A percentile compares a stretch with the other conserved stretches of the same genome.
Evolutionary conservation across 805 yeast species (phyloP).

Genomic region (Yamadazyma endophytica): DNA sequence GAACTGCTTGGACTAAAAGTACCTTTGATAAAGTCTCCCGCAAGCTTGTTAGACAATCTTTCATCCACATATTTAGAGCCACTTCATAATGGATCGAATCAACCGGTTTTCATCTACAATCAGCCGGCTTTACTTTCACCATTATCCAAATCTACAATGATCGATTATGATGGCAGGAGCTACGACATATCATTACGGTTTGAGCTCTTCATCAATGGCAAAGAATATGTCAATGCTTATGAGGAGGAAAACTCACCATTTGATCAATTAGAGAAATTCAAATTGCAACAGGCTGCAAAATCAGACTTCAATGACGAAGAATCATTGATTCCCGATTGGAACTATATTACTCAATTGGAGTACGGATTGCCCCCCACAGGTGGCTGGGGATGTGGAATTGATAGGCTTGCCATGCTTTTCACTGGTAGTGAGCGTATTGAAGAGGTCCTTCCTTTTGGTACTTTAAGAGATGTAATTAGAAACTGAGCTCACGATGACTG

Average conservation of each 20-base stretch:
- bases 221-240: constrained; percentile 87
- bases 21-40: constrained; percentile 44
- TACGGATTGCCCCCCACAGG: constrained; percentile 98
- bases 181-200: constrained; percentile 63
- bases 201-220: constrained; percentile 76
- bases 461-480: constrained; percentile 60
- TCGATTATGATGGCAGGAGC: constrained; percentile 21
- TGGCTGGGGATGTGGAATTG: constrained; percentile 97
- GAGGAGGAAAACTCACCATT: constrained; percentile 94
- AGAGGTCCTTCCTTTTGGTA: constrained; percentile 72
- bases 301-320: constrained; percentile 54
- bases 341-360: constrained; percentile 73
- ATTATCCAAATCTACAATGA: constrained; percentile 62
- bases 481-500: too few relatives aligned
- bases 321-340: constrained; percentile 64
- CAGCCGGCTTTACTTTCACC: constrained; percentile 89
- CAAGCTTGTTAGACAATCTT: constrained; percentile 61
- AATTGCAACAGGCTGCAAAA: constrained; percentile 49
- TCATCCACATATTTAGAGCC: constrained; percentile 65
- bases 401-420: constrained; percentile 78
- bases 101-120: constrained; percentile 73
- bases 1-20: constrained; percentile 27
- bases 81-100: constrained; percentile 13
- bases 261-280: constrained; percentile 61
- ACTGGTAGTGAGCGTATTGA: constrained; percentile 65